Evolutionary conservation across 2,329 filamentous ascomycete species (phyloP).

Genomic region (Aaosphaeria pasadenensis): DNA sequence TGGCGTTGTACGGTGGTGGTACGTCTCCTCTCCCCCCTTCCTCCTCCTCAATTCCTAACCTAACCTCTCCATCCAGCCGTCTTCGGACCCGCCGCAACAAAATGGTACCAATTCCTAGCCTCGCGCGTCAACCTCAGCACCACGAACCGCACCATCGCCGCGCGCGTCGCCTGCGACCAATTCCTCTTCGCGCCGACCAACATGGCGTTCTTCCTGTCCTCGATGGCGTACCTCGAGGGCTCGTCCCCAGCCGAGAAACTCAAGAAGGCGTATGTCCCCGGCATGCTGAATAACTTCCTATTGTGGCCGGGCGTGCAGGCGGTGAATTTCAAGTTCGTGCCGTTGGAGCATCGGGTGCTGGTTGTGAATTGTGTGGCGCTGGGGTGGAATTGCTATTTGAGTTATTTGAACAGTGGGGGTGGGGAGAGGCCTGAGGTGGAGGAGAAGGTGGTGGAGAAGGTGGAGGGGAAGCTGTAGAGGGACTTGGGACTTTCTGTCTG

Average conservation of each 20-base stretch:
- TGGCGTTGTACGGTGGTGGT: slow-evolving; percentile 79
- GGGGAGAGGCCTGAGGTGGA: neutral
- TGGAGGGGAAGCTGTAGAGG: neutral
- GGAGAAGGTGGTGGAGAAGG: neutral
- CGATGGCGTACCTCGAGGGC: slow-evolving; percentile 82
- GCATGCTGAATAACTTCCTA: slow-evolving; percentile 80
- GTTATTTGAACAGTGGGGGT: slow-evolving; percentile 35
- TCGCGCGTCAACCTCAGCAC: slow-evolving; percentile 63
- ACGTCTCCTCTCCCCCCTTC: slow-evolving; percentile 31
- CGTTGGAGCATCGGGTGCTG: slow-evolving; percentile 76
- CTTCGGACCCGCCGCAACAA: slow-evolving; percentile 84
- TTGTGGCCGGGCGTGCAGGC: slow-evolving; percentile 85
- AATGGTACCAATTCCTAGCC: slow-evolving; percentile 81
- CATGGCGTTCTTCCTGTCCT: slow-evolving; percentile 73
- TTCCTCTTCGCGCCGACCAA: slow-evolving; percentile 79
- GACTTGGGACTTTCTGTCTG: no score
- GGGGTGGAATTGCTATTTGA: slow-evolving; percentile 50
- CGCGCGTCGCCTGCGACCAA: slow-evolving; percentile 77
- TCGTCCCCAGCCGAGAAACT: slow-evolving; percentile 64
- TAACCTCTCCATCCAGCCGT: slow-evolving; percentile 50
- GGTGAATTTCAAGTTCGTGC: slow-evolving; percentile 84
- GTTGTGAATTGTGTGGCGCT: slow-evolving; percentile 81
- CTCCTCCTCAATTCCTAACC: slow-evolving; percentile 4
- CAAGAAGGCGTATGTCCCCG: slow-evolving; percentile 64
- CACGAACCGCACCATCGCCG: slow-evolving; percentile 66